Conservation (phyloP, 2,329 filamentous ascomycete genomes). For the Talaromyces albobiverticillius region DNA sequence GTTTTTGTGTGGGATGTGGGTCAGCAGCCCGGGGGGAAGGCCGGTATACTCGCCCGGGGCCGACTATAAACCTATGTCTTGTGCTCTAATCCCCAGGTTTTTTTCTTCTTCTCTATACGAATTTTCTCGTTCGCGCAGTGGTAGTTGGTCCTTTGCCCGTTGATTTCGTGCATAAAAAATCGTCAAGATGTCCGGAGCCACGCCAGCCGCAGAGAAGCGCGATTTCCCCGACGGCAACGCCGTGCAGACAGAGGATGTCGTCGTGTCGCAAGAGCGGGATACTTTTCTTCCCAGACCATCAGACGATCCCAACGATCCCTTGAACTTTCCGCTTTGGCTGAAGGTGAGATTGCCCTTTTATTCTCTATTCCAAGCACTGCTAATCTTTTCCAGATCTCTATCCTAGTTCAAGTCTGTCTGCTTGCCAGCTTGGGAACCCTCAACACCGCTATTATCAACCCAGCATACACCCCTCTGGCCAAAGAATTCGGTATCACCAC, state of each 20-base stretch:
- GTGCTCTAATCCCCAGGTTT: too few species aligned
- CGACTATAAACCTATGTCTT: too few species aligned
- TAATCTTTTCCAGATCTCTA: neutral
- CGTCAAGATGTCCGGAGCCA: neutral
- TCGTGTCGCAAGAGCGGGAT: neutral
- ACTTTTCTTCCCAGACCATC: neutral
- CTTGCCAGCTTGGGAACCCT: slow-evolving; percentile 31
- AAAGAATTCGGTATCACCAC: slow-evolving; percentile 29
- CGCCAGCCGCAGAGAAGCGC: neutral
- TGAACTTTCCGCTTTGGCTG: neutral
- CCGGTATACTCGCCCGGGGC: too few species aligned
- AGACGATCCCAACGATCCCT: neutral
- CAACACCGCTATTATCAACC: slow-evolving; percentile 28
- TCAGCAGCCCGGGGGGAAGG: too few species aligned
- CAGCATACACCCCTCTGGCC: slow-evolving; percentile 30
- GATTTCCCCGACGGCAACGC: neutral
- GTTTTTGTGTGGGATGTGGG: too few species aligned
- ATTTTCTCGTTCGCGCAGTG: too few species aligned
- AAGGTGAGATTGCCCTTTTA: neutral
- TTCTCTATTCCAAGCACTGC: neutral
- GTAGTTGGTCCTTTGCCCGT: too few species aligned
- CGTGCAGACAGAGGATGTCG: neutral
- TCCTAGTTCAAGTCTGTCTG: slow-evolving; percentile 28
- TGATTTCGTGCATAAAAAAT: too few species aligned
- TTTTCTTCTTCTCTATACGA: too few species aligned